Percentiles rank a stretch among this genome's conserved stretches.
These are phyloP conservation scores for Colletotrichum lupini DNA, from an alignment of 2,329 filamentous ascomycete species.

Conservation along the genomic window DNA sequence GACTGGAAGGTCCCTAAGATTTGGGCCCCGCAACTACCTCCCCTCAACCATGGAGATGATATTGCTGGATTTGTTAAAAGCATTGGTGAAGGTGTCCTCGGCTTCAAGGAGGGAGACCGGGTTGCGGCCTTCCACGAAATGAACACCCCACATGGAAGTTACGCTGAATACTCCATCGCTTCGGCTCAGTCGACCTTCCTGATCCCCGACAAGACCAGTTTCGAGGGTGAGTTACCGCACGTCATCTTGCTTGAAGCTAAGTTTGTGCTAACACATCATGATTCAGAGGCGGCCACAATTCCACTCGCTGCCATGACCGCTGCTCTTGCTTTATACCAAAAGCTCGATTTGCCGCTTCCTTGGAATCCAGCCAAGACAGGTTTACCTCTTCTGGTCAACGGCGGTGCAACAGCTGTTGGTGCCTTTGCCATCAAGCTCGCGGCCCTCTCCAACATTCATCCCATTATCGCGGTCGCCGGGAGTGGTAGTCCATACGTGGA, in stretches of 20 bases:
- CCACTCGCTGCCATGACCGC: slow-evolving; percentile 52
- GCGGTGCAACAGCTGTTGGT: slow-evolving; percentile 64
- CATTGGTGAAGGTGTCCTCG: slow-evolving; percentile 34
- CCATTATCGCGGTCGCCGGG: slow-evolving; percentile 68
- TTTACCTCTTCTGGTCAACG: slow-evolving; percentile 56
- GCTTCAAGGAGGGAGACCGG: slow-evolving; percentile 50
- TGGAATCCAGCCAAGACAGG: slow-evolving; percentile 50
- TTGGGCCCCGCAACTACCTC: background rate
- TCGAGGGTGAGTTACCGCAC: slow-evolving; percentile 12
- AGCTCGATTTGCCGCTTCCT: slow-evolving; percentile 59
- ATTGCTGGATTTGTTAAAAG: slow-evolving; percentile 36
- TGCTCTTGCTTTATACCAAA: slow-evolving; percentile 59
- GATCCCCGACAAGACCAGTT: slow-evolving; percentile 43
- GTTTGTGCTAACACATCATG: background rate
- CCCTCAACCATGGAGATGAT: slow-evolving; percentile 37
- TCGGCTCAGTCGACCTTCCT: slow-evolving; percentile 53
- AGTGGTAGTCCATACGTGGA: slow-evolving; percentile 30
- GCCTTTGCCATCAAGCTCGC: slow-evolving; percentile 69
- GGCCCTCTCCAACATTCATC: slow-evolving; percentile 61
- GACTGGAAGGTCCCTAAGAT: slow-evolving; percentile 37
- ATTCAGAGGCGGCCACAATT: slow-evolving; percentile 48
- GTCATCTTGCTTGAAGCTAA: too few relatives aligned
- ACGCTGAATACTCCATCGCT: slow-evolving; percentile 51
- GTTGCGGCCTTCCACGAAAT: slow-evolving; percentile 62
- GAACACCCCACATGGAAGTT: slow-evolving; percentile 57